Base-by-base conservation (phyloP, 1,284 basidiomycete species). In the Cutaneotrichosporon sp. region DNA sequence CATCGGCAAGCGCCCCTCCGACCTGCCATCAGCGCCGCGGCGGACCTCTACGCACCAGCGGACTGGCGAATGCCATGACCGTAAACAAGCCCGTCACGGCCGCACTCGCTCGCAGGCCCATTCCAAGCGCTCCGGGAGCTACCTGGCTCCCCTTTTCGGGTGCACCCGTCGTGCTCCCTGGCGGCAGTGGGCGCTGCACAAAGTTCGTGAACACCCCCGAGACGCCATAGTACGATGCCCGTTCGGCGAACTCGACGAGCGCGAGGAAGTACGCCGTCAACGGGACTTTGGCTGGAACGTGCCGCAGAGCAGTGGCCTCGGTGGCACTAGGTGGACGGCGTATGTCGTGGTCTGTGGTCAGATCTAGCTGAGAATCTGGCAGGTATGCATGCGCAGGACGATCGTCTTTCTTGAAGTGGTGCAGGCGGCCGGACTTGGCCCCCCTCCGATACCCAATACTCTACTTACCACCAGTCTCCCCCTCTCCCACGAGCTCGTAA, bases 81-180 rank as follows among this genome's bases (percentile, higher is more conserved):
- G 51, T 68, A 57, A 70, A 70, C 33, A 61, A 53, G 25, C 57
- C 58, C 31, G 51, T 57, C 38, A 71, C 42, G 14, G 66, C 68
- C 4, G 62, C 55, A 20, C 64, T 62, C 4, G 52, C 49, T 27
- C 62, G 59, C 10, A 63, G 61, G 7, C 68, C 70, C 39, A 63
- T 47, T 35, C 63, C 65, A 5, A 70, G 58, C 27, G 70, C 70
- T 62, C 87, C 88, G 0, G 85, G 86, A 0, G 84, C 82, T 32
- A 66, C 57, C 29, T 67, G 52, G 19, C 52, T 34, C 19, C 84
- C 81, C 16, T 77, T 51, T 17, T 43, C 58, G 10, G 60, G 79
- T 3, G 88, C 88, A 59, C 88, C 88, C 2, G 87, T 80, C 32
- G 68, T 78, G 9, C 86, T 88, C 9, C 59, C 43, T 57, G 63